These are phyloP conservation scores for Populus nigra DNA, from an alignment of 345 rosid genomes.

Conservation along the genomic window DNA sequence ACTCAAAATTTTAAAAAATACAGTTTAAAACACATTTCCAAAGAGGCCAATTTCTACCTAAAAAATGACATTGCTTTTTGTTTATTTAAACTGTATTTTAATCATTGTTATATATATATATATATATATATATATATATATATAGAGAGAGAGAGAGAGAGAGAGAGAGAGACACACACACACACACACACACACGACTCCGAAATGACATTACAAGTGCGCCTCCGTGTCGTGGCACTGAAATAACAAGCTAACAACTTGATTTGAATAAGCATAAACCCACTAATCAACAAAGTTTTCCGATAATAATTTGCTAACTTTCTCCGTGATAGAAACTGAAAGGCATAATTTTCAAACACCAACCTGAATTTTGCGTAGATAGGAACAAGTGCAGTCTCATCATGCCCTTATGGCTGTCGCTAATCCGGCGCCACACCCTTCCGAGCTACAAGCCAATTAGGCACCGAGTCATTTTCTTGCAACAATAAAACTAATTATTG, in stretches of 20 bases:
- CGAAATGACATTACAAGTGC: not conserved
- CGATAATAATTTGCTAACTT: conserved; percentile 4
- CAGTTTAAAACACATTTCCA: too few relatives aligned
- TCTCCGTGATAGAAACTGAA: not conserved
- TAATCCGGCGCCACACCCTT: conserved; percentile 5
- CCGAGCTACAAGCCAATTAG: not conserved
- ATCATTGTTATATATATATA: too few relatives aligned
- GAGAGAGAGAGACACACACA: too few relatives aligned
- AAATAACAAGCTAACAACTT: conserved; percentile 10
- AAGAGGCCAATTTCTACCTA: too few relatives aligned
- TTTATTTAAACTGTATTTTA: too few relatives aligned
- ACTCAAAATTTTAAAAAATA: too few relatives aligned
- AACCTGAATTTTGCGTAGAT: not conserved
- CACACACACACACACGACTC: not conserved
- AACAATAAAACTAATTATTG: too few relatives aligned
- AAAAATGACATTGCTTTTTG: too few relatives aligned
- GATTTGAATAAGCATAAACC: not conserved
- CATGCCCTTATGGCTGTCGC: conserved; percentile 9
- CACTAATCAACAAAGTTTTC: not conserved
- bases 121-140: too few relatives aligned
- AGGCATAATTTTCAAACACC: not conserved
- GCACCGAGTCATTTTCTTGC: not conserved
- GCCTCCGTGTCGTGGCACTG: not conserved
- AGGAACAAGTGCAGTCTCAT: not conserved
- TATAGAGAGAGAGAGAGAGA: too few relatives aligned